A percentile compares a stretch with the other conserved stretches of the same genome.
These are phyloP conservation scores for Durio zibethinus DNA, from an alignment of 345 rosid species.

Conservation along the genomic window DNA sequence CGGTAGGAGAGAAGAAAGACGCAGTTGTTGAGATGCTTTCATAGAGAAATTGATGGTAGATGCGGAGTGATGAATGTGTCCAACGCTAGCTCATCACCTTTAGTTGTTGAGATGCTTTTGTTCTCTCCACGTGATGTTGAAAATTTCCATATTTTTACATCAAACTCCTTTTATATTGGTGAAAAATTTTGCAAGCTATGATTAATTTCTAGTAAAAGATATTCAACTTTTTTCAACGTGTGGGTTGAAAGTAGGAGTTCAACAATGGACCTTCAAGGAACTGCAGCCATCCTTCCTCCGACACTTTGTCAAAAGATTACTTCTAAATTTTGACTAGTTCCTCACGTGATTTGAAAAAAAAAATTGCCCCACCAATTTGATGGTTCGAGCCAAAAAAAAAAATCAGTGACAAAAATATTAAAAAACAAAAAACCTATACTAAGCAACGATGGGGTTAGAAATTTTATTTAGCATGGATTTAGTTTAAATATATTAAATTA, in stretches of 20 bases:
- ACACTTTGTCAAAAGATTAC: neutral
- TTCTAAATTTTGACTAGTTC: neutral
- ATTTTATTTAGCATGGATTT: no score
- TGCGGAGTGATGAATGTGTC: neutral
- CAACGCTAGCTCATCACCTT: no score
- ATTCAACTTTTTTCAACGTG: neutral
- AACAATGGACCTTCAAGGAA: neutral
- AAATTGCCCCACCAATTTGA: neutral
- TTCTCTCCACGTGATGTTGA: neutral
- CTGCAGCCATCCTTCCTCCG: neutral
- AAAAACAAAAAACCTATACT: no score
- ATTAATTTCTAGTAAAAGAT: neutral
- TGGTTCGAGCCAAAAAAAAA: neutral
- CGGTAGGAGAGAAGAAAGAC: no score
- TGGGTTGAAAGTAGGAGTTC: neutral
- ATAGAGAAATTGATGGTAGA: constrained; percentile 47
- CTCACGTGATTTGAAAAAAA: neutral
- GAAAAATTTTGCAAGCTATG: neutral
- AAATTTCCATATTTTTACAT: neutral
- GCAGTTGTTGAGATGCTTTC: no score
- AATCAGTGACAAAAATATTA: no score
- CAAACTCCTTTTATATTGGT: neutral
- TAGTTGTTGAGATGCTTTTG: neutral
- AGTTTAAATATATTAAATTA: no score
- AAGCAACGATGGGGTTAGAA: no score